Conservation (phyloP, 2,329 filamentous ascomycete genomes). For the Chrysoporthe cubensis region DNA sequence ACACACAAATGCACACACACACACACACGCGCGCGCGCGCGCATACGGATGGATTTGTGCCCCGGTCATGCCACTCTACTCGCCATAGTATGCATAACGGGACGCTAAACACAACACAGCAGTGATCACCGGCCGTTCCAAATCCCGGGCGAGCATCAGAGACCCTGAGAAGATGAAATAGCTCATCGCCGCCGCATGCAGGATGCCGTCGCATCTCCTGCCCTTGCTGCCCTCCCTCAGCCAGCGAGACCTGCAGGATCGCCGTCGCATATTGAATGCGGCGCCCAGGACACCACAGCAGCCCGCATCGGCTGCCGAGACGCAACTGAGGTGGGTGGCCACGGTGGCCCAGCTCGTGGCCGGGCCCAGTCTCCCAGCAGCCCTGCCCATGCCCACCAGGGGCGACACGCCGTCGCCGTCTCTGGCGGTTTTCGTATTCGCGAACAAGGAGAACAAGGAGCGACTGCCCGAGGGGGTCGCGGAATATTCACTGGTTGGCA, state of each 20-base stretch:
- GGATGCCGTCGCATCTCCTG: background rate
- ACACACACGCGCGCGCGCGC: too few relatives aligned
- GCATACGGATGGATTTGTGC: background rate
- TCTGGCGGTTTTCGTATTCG: background rate
- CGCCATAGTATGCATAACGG: background rate
- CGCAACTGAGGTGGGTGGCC: background rate
- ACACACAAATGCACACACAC: too few relatives aligned
- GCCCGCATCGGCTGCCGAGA: background rate
- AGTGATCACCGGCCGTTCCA: background rate
- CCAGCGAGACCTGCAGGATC: background rate
- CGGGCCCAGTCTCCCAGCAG: background rate
- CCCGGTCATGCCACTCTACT: background rate
- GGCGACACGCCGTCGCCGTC: background rate
- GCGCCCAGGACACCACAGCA: background rate
- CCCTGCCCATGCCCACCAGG: background rate
- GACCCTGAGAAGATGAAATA: background rate
- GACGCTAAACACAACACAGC: background rate
- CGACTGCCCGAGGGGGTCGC: background rate
- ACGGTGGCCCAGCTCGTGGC: background rate
- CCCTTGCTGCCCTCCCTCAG: background rate
- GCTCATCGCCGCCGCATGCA: too few relatives aligned
- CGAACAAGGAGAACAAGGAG: background rate
- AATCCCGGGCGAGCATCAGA: background rate
- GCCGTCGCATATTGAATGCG: background rate
- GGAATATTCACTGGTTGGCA: background rate